Evolutionary conservation across 805 yeast species (phyloP).

Genomic region (Starmerella floricola): DNA sequence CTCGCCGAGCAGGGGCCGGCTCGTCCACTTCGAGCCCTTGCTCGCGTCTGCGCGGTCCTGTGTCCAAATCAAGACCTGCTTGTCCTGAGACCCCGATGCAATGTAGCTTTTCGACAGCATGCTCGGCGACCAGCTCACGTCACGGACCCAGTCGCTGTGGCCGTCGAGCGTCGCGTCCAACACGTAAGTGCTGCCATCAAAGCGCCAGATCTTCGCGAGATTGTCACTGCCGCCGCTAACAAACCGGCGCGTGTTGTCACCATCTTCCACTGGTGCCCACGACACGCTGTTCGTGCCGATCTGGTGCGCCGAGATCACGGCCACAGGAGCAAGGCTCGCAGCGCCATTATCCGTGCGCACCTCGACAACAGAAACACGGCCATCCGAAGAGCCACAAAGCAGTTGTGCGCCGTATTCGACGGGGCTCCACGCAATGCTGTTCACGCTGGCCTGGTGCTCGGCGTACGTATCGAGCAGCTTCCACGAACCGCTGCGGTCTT

Average conservation of each 20-base stretch:
- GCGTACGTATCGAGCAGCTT: constrained; percentile 73
- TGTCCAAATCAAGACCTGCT: constrained; percentile 90
- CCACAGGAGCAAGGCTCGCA: constrained; percentile 23
- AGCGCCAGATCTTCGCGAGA: constrained; percentile 81
- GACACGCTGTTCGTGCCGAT: constrained; percentile 90
- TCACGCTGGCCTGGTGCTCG: constrained; percentile 86
- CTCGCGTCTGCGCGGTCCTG: constrained; percentile 56
- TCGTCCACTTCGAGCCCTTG: constrained; percentile 63
- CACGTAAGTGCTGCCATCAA: constrained; percentile 48
- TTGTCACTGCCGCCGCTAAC: constrained; percentile 95
- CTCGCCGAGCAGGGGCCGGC: constrained; percentile 58
- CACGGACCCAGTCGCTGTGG: constrained; percentile 97
- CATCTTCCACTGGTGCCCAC: constrained; percentile 55
- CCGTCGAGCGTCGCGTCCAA: constrained; percentile 74
- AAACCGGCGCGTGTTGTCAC: constrained; percentile 46
- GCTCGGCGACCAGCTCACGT: constrained; percentile 96
- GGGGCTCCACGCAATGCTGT: constrained; percentile 94
- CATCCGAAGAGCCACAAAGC: constrained; percentile 86
- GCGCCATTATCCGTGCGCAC: constrained; percentile 70
- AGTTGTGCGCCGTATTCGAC: constrained; percentile 90
- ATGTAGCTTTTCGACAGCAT: constrained; percentile 75
- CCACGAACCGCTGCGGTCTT: constrained; percentile 74
- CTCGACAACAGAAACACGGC: constrained; percentile 79
- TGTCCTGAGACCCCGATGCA: constrained; percentile 95
- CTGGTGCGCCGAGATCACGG: constrained; percentile 61